Conservation (phyloP, 2,329 filamentous ascomycete genomes). For the Colletotrichum sp. region DNA sequence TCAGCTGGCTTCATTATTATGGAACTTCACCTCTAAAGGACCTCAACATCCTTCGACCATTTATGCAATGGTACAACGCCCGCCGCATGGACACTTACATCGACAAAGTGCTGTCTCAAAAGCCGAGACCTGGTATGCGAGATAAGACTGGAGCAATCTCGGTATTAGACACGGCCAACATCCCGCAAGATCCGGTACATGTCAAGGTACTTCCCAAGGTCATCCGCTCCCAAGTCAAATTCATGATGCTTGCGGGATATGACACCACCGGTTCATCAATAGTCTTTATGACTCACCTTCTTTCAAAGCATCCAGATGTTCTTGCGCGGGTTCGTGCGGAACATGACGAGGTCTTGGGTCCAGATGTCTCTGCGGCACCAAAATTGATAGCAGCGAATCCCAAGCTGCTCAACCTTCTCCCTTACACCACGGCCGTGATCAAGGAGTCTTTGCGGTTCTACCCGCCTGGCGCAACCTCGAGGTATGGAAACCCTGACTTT, state of each 20-base stretch:
- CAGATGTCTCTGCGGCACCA: not conserved
- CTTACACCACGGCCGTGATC: slow-evolving; percentile 47
- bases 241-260: slow-evolving; percentile 41
- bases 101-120: not conserved
- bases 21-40: not conserved
- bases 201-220: not conserved
- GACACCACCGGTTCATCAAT: slow-evolving; percentile 40
- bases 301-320: slow-evolving; percentile 33
- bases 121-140: not conserved
- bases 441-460: slow-evolving; percentile 61
- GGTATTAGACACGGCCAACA: not conserved
- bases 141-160: not conserved
- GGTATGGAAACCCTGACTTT: slow-evolving; percentile 32
- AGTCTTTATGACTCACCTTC: slow-evolving; percentile 32
- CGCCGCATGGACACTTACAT: not conserved
- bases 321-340: slow-evolving; percentile 41
- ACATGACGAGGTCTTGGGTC: slow-evolving; percentile 55
- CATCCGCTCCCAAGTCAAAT: slow-evolving; percentile 33
- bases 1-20: not conserved
- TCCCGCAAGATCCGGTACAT: not conserved
- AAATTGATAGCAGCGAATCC: not conserved
- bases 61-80: not conserved
- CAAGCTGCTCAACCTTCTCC: not conserved
- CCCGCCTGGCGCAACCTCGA: slow-evolving; percentile 52
- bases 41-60: not conserved